Percentiles rank a stretch among this genome's conserved stretches.
These are phyloP conservation scores for Pseudocercospora pini-densiflorae DNA, from an alignment of 2,329 filamentous ascomycete genomes.

Conservation along the genomic window DNA sequence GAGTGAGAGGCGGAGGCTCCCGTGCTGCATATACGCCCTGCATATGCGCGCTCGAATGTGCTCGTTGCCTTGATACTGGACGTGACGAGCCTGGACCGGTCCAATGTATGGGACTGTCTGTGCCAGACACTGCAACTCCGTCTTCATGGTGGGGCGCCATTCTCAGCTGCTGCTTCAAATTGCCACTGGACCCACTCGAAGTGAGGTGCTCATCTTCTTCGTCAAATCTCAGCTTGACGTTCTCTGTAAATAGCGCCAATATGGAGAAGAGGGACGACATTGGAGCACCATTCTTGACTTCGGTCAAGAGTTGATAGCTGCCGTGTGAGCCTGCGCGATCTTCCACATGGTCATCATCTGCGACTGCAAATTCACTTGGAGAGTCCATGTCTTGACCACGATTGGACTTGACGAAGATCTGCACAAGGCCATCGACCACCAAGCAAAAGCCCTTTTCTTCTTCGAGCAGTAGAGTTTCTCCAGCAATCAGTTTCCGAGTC, in stretches of 20 bases:
- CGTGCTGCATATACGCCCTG: constrained; percentile 25
- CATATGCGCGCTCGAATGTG: constrained; percentile 23
- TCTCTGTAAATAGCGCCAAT: constrained; percentile 94
- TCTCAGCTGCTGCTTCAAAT: constrained; percentile 31
- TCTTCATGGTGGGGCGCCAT: constrained; percentile 29
- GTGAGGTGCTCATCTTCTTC: constrained; percentile 61
- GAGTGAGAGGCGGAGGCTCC: constrained; percentile 37
- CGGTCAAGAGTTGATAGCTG: constrained; percentile 91
- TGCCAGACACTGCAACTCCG: constrained; percentile 32
- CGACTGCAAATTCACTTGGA: constrained; percentile 47
- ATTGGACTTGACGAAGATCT: constrained; percentile 96
- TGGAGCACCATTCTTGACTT: constrained; percentile 95
- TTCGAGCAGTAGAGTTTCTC: constrained; percentile 91
- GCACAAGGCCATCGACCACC: constrained; percentile 92
- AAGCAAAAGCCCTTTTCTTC: constrained; percentile 98
- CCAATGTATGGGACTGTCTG: constrained; percentile 33
- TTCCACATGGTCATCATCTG: constrained; percentile 60
- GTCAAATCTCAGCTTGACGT: constrained; percentile 76
- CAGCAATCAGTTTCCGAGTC: constrained; percentile 92
- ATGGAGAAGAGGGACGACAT: constrained; percentile 99
- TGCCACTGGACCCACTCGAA: constrained; percentile 26
- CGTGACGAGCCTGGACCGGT: constrained; percentile 26
- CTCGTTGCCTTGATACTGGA: constrained; percentile 34
- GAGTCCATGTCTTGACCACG: constrained; percentile 51
- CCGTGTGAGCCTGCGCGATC: constrained; percentile 72